phyloP scores from a whole-genome alignment of 1,284 basidiomycete species.

The Pyrrhoderma lamaoense region DNA sequence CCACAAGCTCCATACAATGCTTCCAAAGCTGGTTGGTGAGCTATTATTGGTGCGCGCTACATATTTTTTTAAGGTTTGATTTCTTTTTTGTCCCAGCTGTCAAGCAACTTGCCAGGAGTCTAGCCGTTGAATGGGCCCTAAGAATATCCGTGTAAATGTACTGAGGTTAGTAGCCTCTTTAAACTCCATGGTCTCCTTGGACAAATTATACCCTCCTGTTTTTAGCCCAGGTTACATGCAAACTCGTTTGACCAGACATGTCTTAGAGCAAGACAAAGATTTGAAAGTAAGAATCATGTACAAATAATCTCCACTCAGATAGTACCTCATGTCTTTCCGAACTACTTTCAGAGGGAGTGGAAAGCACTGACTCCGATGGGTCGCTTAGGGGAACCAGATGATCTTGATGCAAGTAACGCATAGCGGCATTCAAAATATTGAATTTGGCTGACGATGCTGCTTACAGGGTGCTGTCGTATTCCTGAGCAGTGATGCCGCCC shows the following conservation, averaged over 20 bases:
- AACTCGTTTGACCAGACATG: slow-evolving; percentile 77
- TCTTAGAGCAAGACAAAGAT: slow-evolving; percentile 66
- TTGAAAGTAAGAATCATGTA: slow-evolving; percentile 61
- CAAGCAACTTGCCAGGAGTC: slow-evolving; percentile 78
- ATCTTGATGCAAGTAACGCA: slow-evolving; percentile 7
- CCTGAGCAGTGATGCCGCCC: slow-evolving; percentile 14
- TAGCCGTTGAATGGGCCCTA: slow-evolving; percentile 88
- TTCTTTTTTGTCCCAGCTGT: slow-evolving; percentile 45
- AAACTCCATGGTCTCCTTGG: background rate
- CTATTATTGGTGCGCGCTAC: no score
- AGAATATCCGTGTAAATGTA: slow-evolving; percentile 75
- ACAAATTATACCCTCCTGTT: background rate
- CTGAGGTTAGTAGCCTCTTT: slow-evolving; percentile 45
- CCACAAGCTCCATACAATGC: slow-evolving; percentile 94
- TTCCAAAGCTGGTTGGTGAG: slow-evolving; percentile 67
- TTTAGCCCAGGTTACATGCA: slow-evolving; percentile 82
- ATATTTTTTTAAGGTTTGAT: slow-evolving; percentile 9
- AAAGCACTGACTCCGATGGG: slow-evolving; percentile 87
- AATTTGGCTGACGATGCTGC: background rate
- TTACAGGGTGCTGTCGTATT: slow-evolving; percentile 15
- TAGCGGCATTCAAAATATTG: background rate
- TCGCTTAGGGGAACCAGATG: slow-evolving; percentile 27
- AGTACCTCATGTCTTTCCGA: no score
- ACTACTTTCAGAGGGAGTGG: slow-evolving; percentile 66
- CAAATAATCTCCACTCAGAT: no score